Evolutionary conservation across 805 yeast genomes (phyloP).

Genomic region (Cyberlindnera petersonii): DNA sequence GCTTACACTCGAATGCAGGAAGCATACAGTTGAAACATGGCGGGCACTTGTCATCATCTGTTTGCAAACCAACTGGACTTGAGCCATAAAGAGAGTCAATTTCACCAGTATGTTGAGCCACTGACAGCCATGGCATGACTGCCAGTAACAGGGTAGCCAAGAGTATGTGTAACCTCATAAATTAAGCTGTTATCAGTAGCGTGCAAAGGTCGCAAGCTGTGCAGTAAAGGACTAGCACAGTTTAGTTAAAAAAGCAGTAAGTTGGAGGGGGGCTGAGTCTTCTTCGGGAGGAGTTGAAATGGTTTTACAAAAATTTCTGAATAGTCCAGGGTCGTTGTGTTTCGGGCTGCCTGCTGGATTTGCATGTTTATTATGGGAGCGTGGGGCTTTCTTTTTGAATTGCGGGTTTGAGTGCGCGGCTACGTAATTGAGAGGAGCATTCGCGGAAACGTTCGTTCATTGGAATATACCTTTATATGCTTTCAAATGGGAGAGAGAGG

Average conservation of each 20-base stretch:
- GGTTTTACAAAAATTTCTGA: no score
- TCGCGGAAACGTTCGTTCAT: no score
- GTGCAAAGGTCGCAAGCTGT: neutral
- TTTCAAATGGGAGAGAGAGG: neutral
- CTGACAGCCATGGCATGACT: neutral
- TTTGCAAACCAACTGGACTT: neutral
- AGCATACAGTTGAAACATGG: conserved; percentile 95
- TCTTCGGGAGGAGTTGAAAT: no score
- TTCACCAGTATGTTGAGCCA: neutral
- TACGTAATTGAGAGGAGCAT: no score
- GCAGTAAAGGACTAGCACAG: neutral
- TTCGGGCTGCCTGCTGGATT: no score
- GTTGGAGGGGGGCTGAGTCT: neutral
- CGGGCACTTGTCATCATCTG: conserved; percentile 51
- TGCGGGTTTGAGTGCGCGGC: no score
- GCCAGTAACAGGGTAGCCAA: neutral
- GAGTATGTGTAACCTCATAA: neutral
- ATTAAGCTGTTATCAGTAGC: neutral
- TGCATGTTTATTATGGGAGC: no score
- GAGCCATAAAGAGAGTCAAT: conserved; percentile 13
- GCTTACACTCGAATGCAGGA: conserved; percentile 86
- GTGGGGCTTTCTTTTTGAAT: no score
- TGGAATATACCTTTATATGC: neutral
- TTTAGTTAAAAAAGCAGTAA: neutral
- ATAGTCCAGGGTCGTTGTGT: no score